Percentiles rank a stretch among this genome's conserved stretches.
Evolutionary conservation across 1,139 yeast species (phyloP).

Genomic region (Hemisphaericaspora subhashii): DNA sequence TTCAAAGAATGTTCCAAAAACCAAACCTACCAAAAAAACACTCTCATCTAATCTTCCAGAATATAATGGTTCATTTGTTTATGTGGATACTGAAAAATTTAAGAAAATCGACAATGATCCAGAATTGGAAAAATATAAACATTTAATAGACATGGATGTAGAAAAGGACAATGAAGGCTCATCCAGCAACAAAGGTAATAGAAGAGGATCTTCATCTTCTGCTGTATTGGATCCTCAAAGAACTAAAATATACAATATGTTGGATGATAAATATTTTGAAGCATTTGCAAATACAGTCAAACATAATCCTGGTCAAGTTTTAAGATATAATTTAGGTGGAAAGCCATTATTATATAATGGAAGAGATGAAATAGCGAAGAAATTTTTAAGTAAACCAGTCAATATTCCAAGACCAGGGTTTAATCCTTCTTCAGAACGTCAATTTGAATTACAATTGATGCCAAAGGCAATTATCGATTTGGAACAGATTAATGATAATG

Average conservation of each 20-base stretch:
- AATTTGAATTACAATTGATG: constrained; percentile 88
- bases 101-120: constrained; percentile 36
- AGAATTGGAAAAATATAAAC: constrained; percentile 46
- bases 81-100: constrained; percentile 66
- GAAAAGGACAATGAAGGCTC: constrained; percentile 39
- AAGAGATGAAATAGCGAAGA: constrained; percentile 52
- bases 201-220: constrained; percentile 21
- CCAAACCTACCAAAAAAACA: constrained; percentile 9
- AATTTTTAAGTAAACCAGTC: constrained; percentile 30
- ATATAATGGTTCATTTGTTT: constrained; percentile 65
- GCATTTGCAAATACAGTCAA: constrained; percentile 71
- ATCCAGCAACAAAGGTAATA: constrained; percentile 11
- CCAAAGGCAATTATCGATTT: constrained; percentile 87
- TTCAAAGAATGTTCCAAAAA: constrained; percentile 15
- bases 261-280: constrained; percentile 78
- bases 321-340: constrained; percentile 79
- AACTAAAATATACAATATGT: constrained; percentile 48
- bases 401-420: constrained; percentile 52
- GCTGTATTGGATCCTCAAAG: constrained; percentile 35
- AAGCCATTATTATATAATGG: constrained; percentile 72
- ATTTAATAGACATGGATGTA: constrained; percentile 48
- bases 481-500: constrained; percentile 45
- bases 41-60: constrained; percentile 35
- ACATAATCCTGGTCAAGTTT: constrained; percentile 82
- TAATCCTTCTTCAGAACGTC: constrained; percentile 63